Percentiles rank a stretch among this genome's conserved stretches.
phyloP scores from a whole-genome alignment of 2,329 filamentous ascomycete genomes.

The Colletotrichum salicis region DNA sequence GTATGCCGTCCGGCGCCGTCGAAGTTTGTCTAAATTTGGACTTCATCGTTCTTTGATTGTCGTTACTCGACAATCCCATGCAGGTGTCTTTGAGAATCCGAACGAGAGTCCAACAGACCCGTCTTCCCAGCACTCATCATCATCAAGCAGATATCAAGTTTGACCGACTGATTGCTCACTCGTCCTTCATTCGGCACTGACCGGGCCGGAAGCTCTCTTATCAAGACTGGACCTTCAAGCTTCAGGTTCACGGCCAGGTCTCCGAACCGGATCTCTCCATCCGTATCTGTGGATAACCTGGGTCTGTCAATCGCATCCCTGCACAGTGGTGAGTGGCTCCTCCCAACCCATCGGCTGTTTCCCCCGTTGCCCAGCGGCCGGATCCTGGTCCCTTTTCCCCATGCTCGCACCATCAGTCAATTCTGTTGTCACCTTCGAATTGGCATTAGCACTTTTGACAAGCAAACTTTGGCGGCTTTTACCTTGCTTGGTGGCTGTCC shows the following conservation, averaged over 20 bases:
- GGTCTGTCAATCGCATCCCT: not conserved
- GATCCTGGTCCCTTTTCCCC: not conserved
- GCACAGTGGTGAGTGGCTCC: not conserved
- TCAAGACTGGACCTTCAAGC: not conserved
- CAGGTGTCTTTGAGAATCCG: not conserved
- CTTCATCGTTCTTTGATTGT: not conserved
- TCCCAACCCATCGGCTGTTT: slow-evolving; percentile 1
- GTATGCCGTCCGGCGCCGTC: not conserved
- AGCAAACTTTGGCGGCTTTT: too few species aligned
- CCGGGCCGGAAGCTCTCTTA: slow-evolving; percentile 3
- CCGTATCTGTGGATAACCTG: slow-evolving; percentile 8
- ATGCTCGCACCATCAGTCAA: slow-evolving; percentile 3
- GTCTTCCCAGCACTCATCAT: not conserved
- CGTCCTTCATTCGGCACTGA: not conserved
- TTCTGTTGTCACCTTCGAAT: slow-evolving; percentile 12
- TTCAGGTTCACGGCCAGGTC: not conserved
- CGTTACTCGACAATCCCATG: not conserved
- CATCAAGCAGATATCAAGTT: not conserved
- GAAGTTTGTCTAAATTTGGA: slow-evolving; percentile 1
- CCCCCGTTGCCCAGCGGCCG: slow-evolving; percentile 10
- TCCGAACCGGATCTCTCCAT: not conserved
- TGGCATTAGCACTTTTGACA: slow-evolving; percentile 6
- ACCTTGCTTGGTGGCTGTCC: not conserved
- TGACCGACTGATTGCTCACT: not conserved
- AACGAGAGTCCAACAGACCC: not conserved